phyloP scores from a whole-genome alignment of 1,284 basidiomycete genomes.

The Malassezia equina region DNA sequence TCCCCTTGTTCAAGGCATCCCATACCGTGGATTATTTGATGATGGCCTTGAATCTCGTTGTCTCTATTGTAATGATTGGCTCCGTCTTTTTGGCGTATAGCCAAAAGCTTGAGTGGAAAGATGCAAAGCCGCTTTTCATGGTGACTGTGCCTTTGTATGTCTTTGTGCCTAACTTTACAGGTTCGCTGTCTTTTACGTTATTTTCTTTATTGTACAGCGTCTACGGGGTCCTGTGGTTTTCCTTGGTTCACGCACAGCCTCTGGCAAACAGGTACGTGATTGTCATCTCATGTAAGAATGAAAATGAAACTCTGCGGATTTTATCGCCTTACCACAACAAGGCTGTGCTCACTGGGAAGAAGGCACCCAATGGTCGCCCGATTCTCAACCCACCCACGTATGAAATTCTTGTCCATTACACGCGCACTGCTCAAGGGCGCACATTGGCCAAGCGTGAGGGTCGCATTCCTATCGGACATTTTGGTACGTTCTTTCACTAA shows the following conservation, averaged over 20 bases:
- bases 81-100: slow-evolving; percentile 34
- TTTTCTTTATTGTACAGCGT: slow-evolving; percentile 27
- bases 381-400: slow-evolving; percentile 35
- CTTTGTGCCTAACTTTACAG: background rate
- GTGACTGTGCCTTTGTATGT: slow-evolving; percentile 29
- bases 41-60: slow-evolving; percentile 28
- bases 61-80: slow-evolving; percentile 38
- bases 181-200: slow-evolving; percentile 23
- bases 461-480: slow-evolving; percentile 27
- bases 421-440: slow-evolving; percentile 24
- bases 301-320: slow-evolving; percentile 31
- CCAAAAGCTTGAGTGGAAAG: slow-evolving; percentile 39
- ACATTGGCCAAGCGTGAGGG: slow-evolving; percentile 13
- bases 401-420: slow-evolving; percentile 27
- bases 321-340: slow-evolving; percentile 26
- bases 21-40: slow-evolving; percentile 36
- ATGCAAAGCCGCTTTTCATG: slow-evolving; percentile 28
- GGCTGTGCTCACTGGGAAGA: slow-evolving; percentile 14
- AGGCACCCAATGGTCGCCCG: slow-evolving; percentile 20
- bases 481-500: slow-evolving; percentile 24
- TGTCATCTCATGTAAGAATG: slow-evolving; percentile 14
- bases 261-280: slow-evolving; percentile 5
- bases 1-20: slow-evolving; percentile 24
- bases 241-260: slow-evolving; percentile 28
- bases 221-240: slow-evolving; percentile 35